phyloP scores from a whole-genome alignment of 139 green algal genomes.

The Tetraselmis striata region DNA sequence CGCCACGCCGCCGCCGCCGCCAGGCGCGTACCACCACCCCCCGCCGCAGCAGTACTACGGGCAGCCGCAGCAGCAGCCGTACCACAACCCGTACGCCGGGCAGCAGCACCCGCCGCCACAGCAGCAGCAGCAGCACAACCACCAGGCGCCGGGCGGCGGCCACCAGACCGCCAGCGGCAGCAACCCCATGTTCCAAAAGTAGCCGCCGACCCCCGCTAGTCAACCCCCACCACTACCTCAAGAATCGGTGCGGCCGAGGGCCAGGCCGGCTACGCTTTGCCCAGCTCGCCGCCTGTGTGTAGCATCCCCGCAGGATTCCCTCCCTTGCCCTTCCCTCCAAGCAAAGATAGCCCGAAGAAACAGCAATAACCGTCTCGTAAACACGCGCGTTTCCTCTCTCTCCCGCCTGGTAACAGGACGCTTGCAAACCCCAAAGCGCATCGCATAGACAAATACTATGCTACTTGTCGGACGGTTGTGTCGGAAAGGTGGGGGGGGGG shows the following conservation, averaged over 20 bases:
- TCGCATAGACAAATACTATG: no score
- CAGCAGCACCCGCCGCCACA: background rate
- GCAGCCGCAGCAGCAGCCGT: background rate
- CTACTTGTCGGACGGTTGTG: no score
- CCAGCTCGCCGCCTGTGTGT: no score
- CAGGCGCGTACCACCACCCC: background rate
- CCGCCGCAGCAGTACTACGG: background rate
- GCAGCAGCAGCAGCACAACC: background rate
- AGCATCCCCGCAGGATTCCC: background rate
- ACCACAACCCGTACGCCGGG: background rate
- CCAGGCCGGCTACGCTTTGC: background rate
- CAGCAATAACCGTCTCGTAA: no score
- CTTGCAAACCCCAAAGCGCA: no score
- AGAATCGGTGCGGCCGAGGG: background rate
- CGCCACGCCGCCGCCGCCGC: constrained; percentile 1
- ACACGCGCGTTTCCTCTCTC: no score
- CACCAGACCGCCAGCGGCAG: background rate
- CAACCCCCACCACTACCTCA: background rate
- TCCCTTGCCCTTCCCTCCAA: no score
- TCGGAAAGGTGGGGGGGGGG: no score
- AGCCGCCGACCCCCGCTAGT: background rate
- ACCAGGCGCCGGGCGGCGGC: background rate
- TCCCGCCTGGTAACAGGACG: no score
- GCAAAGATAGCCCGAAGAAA: no score
- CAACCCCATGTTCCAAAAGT: background rate